These are phyloP conservation scores for Claviceps spartinae DNA, from an alignment of 2,329 filamentous ascomycete genomes.

Conservation along the genomic window DNA sequence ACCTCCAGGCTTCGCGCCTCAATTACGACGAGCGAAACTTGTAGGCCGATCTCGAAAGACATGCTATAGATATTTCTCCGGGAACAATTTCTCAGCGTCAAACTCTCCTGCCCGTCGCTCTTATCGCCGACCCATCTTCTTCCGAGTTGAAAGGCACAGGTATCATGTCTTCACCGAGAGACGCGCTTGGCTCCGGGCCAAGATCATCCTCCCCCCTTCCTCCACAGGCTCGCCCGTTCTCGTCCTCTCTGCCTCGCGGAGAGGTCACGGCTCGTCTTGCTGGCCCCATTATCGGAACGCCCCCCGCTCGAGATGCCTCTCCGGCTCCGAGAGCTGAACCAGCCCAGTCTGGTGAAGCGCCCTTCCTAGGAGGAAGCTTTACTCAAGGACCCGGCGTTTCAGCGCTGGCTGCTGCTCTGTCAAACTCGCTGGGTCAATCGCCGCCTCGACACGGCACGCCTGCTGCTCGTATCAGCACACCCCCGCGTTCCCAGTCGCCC, in stretches of 20 bases:
- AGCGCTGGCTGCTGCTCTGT: slow-evolving; percentile 76
- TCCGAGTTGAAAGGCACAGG: background rate
- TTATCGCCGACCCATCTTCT: background rate
- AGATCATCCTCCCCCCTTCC: slow-evolving; percentile 36
- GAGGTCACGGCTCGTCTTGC: slow-evolving; percentile 48
- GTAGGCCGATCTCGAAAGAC: background rate
- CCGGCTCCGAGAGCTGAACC: slow-evolving; percentile 15
- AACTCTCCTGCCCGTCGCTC: background rate
- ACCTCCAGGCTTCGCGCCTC: background rate
- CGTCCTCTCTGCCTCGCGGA: slow-evolving; percentile 42
- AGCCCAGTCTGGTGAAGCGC: slow-evolving; percentile 34
- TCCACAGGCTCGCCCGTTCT: slow-evolving; percentile 30
- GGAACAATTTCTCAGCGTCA: background rate
- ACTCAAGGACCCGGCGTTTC: slow-evolving; percentile 70
- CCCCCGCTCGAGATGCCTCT: slow-evolving; percentile 23
- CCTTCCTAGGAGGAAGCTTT: slow-evolving; percentile 51
- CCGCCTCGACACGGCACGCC: slow-evolving; percentile 59
- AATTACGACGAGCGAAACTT: background rate
- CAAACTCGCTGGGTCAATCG: slow-evolving; percentile 55
- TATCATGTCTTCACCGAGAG: slow-evolving; percentile 25
- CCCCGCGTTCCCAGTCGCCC: slow-evolving; percentile 28
- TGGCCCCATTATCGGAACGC: slow-evolving; percentile 35
- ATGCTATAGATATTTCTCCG: slow-evolving; percentile 1
- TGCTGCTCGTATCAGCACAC: slow-evolving; percentile 45
- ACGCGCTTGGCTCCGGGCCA: slow-evolving; percentile 22